phyloP scores from a whole-genome alignment of 352 stramenopile species.

The Pythium biforme region DNA sequence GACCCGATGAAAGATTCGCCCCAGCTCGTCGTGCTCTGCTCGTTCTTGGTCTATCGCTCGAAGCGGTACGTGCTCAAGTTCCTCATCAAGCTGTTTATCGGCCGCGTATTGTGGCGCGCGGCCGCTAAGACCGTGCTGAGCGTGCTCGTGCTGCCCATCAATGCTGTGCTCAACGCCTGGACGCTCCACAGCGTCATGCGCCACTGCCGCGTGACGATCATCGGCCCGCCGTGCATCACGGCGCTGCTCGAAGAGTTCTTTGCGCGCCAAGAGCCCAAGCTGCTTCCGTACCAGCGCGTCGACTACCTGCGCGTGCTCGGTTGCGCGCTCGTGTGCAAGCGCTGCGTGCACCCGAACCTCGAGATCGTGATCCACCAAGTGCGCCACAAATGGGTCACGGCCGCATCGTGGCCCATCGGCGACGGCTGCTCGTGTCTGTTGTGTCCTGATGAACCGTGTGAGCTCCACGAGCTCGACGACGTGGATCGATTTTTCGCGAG shows the following conservation, averaged over 20 bases:
- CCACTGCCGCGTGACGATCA: conserved; percentile 52
- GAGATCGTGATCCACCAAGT: conserved; percentile 57
- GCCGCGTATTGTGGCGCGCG: conserved; percentile 47
- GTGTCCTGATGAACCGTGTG: conserved; percentile 20
- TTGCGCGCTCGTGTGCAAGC: conserved; percentile 47
- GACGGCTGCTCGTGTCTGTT: conserved; percentile 36
- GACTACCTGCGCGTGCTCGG: conserved; percentile 51
- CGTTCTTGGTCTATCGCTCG: conserved; percentile 47
- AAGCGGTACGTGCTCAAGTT: conserved; percentile 59
- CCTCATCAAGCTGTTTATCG: conserved; percentile 56
- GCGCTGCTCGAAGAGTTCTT: conserved; percentile 35
- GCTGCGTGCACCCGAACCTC: conserved; percentile 48
- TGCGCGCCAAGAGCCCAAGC: conserved; percentile 26
- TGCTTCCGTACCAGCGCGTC: conserved; percentile 43
- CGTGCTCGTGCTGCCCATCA: conserved; percentile 47
- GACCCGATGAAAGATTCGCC: conserved; percentile 50
- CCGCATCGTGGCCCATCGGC: conserved; percentile 31
- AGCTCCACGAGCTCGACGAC: conserved; percentile 38
- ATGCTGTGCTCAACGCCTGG: conserved; percentile 48
- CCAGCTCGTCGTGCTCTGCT: conserved; percentile 34
- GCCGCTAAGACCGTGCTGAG: conserved; percentile 39
- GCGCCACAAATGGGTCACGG: conserved; percentile 38
- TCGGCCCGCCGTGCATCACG: conserved; percentile 39
- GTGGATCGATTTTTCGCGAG: conserved; percentile 32
- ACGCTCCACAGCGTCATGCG: conserved; percentile 41